Conservation (phyloP, 352 stramenopile genomes). For the Phytophthora sp. region DNA sequence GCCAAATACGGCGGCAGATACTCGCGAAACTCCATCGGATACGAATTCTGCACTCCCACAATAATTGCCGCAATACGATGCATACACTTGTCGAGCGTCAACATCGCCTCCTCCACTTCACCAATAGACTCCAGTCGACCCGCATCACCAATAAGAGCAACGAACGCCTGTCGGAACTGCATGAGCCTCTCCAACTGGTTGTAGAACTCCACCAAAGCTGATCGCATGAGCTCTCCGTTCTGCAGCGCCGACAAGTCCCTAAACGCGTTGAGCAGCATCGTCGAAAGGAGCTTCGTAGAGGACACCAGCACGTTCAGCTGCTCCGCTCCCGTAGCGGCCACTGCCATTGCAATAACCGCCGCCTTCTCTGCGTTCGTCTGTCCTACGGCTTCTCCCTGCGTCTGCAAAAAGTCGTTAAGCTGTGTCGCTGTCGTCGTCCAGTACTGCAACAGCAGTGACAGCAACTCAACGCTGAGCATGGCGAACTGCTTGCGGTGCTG, state of each 20-base stretch:
- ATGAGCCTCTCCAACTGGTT: constrained; percentile 72
- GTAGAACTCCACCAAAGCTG: constrained; percentile 72
- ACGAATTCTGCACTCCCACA: constrained; percentile 76
- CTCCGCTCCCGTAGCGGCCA: constrained; percentile 22
- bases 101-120: constrained; percentile 20
- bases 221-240: constrained; percentile 58
- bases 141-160: constrained; percentile 10
- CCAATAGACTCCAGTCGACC: neutral
- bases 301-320: constrained; percentile 52
- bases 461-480: constrained; percentile 66
- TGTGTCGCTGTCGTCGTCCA: constrained; percentile 50
- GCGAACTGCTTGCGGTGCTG: constrained; percentile 85
- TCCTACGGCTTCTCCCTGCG: constrained; percentile 17
- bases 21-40: constrained; percentile 85
- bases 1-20: constrained; percentile 71
- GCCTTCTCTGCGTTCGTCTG: constrained; percentile 13
- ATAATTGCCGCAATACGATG: constrained; percentile 69
- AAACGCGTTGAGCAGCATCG: constrained; percentile 75
- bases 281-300: constrained; percentile 72
- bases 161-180: constrained; percentile 45
- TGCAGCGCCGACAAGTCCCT: constrained; percentile 62
- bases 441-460: constrained; percentile 65
- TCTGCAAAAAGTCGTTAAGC: constrained; percentile 43
- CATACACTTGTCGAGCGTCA: constrained; percentile 66
- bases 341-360: constrained; percentile 13